These are phyloP conservation scores for Populus alba DNA, from an alignment of 345 rosid species.

Conservation along the genomic window DNA sequence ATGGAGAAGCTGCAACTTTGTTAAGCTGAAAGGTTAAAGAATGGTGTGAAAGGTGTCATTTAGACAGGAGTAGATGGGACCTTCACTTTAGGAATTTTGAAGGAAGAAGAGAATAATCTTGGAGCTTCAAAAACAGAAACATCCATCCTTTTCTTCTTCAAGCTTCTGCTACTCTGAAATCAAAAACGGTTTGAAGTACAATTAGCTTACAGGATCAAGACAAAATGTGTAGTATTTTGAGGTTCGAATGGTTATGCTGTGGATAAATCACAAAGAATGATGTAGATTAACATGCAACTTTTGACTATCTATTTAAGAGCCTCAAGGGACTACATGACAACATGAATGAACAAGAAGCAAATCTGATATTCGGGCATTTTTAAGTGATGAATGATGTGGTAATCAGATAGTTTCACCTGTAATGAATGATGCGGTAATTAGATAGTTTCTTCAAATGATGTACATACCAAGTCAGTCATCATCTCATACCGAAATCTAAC, in stretches of 20 bases:
- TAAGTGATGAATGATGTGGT: neutral
- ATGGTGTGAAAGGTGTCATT: neutral
- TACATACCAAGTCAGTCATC: neutral
- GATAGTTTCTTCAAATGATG: neutral
- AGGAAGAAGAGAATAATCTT: slow-evolving; percentile 59
- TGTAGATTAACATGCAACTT: neutral
- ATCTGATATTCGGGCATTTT: neutral
- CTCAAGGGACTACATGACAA: neutral
- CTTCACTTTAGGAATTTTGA: slow-evolving; percentile 85
- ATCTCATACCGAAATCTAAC: neutral
- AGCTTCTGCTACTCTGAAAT: slow-evolving; percentile 47
- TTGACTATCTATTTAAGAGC: neutral
- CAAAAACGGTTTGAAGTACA: slow-evolving; percentile 1
- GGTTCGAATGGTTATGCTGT: neutral
- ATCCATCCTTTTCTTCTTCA: slow-evolving; percentile 58
- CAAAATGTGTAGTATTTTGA: neutral
- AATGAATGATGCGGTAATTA: neutral
- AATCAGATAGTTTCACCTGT: neutral
- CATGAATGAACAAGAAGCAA: neutral
- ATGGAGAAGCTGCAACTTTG: neutral
- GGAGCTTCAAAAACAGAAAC: slow-evolving; percentile 42
- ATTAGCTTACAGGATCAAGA: neutral
- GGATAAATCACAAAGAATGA: neutral
- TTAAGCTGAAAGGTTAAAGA: neutral
- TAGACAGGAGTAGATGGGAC: slow-evolving; percentile 22